phyloP scores from a whole-genome alignment of 148 eudicot genomes.

The Fagopyrum homotropicum region DNA sequence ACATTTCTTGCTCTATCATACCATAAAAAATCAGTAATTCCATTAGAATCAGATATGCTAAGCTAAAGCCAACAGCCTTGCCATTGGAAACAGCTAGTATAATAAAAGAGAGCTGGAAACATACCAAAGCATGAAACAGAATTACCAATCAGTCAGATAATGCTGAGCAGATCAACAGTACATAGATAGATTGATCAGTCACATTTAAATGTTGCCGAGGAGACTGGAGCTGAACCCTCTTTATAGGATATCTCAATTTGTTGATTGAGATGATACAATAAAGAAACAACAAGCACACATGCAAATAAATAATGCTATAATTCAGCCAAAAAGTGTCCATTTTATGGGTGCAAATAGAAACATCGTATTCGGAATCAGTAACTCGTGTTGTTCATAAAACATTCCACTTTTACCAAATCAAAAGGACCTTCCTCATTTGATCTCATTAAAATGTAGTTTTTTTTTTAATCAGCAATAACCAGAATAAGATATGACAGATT shows the following conservation, averaged over 20 bases:
- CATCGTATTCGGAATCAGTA: not conserved
- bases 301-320: not conserved
- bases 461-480: not conserved
- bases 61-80: not conserved
- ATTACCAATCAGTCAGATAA: not conserved
- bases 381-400: not conserved
- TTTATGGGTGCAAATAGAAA: not conserved
- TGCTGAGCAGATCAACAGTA: not conserved
- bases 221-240: too few relatives aligned
- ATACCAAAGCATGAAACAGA: not conserved
- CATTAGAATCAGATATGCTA: not conserved
- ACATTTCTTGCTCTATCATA: constrained; percentile 47
- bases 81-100: not conserved
- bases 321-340: not conserved
- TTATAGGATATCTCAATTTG: too few relatives aligned
- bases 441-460: not conserved
- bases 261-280: too few relatives aligned
- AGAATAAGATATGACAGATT: not conserved
- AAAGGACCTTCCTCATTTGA: not conserved
- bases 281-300: not conserved
- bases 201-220: not conserved
- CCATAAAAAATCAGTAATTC: not conserved
- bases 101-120: not conserved
- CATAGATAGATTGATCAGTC: not conserved
- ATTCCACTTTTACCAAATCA: not conserved